phyloP scores from a whole-genome alignment of 768 basidiomycete genomes.

The Tulasnella sp. region DNA sequence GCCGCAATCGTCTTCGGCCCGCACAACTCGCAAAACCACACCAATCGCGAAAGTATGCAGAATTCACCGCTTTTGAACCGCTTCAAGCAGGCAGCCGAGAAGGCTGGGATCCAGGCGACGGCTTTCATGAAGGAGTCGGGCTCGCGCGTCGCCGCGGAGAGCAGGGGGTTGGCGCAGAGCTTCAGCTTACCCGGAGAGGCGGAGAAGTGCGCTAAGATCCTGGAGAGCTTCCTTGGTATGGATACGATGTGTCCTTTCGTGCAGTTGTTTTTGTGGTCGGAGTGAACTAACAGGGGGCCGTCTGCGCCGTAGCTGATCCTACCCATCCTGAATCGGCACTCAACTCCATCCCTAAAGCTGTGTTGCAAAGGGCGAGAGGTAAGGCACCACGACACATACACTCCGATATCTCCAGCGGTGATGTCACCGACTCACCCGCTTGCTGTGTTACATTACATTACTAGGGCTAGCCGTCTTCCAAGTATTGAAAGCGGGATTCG shows the following conservation, averaged over 20 bases:
- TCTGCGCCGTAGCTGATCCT: slow-evolving; percentile 70
- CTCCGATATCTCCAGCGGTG: background rate
- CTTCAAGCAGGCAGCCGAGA: slow-evolving; percentile 76
- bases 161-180: slow-evolving; percentile 76
- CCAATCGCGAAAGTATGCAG: background rate
- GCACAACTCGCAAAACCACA: background rate
- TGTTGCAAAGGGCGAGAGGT: slow-evolving; percentile 89
- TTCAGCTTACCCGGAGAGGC: slow-evolving; percentile 92
- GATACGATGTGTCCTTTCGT: background rate
- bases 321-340: slow-evolving; percentile 85
- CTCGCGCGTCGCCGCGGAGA: slow-evolving; percentile 71
- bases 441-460: slow-evolving; percentile 2
- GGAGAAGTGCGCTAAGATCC: slow-evolving; percentile 90
- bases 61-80: slow-evolving; percentile 64
- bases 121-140: slow-evolving; percentile 71
- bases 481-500: slow-evolving; percentile 58
- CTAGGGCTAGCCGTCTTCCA: slow-evolving; percentile 96
- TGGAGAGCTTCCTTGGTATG: slow-evolving; percentile 85
- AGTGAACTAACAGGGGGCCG: slow-evolving; percentile 28
- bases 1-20: background rate
- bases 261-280: background rate
- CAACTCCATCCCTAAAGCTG: slow-evolving; percentile 91
- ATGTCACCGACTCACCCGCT: background rate
- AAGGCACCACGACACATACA: slow-evolving; percentile 35
- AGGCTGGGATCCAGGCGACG: slow-evolving; percentile 79